Evolutionary conservation across 352 stramenopile genomes (phyloP).

Genomic region (Phytophthora europaea): DNA sequence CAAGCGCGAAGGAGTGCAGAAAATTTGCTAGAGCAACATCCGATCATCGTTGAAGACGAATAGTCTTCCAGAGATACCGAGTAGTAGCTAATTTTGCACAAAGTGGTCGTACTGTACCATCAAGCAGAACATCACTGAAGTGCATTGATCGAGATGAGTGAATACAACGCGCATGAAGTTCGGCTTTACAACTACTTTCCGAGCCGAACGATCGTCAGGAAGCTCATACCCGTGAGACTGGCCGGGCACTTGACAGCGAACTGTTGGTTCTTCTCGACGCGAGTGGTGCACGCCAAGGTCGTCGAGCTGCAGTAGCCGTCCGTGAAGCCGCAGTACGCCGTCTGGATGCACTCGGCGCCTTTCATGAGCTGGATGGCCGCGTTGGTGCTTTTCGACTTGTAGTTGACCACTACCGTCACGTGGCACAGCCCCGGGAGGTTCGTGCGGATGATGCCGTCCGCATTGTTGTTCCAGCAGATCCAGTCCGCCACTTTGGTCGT

Average conservation of each 20-base stretch:
- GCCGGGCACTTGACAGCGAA: neutral
- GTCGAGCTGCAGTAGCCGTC: neutral
- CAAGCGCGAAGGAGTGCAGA: neutral
- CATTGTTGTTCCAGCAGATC: slow-evolving; percentile 11
- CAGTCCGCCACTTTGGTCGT: slow-evolving; percentile 3
- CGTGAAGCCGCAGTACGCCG: neutral
- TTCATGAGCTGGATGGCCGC: slow-evolving; percentile 16
- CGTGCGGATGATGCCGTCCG: neutral
- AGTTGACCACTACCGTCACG: slow-evolving; percentile 18
- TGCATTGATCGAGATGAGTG: no score
- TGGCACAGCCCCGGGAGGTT: slow-evolving; percentile 10
- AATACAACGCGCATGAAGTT: neutral
- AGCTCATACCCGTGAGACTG: neutral
- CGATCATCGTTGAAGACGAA: neutral
- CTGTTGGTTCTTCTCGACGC: neutral
- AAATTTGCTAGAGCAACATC: neutral
- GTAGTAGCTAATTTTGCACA: no score
- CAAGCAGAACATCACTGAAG: no score
- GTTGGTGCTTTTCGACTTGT: neutral
- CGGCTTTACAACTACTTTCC: neutral
- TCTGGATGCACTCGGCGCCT: slow-evolving; percentile 19
- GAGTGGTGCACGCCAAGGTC: neutral
- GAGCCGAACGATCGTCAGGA: neutral
- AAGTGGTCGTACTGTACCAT: no score
- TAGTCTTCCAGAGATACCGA: no score